Conservation (phyloP, 75 land plant genomes). For the Pinus tabuliformis region DNA sequence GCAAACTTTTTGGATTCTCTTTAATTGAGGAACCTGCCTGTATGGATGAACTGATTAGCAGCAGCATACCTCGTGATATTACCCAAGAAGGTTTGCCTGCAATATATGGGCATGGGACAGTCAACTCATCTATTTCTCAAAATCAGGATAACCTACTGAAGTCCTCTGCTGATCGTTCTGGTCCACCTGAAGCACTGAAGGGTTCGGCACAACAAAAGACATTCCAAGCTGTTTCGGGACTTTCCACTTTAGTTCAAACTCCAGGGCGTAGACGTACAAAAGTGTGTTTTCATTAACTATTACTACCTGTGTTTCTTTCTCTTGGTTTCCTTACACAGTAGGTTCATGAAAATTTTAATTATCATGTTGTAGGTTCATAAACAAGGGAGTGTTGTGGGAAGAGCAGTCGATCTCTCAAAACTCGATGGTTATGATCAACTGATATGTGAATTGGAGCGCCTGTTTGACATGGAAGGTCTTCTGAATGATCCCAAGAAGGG, state of each 20-base stretch:
- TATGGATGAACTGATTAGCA: constrained; percentile 6
- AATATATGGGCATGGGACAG: not conserved
- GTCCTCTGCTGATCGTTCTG: not conserved
- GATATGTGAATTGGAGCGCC: constrained; percentile 49
- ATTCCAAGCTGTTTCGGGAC: constrained; percentile 10
- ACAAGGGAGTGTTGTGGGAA: constrained; percentile 70
- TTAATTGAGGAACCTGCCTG: constrained; percentile 28
- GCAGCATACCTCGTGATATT: constrained; percentile 1
- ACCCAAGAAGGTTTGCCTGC: constrained; percentile 6
- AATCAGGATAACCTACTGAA: not conserved
- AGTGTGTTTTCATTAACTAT: constrained; percentile 17
- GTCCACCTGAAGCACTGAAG: constrained; percentile 6
- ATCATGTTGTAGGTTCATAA: constrained; percentile 58
- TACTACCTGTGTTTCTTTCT: not conserved
- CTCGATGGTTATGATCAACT: constrained; percentile 65
- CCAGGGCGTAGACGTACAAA: constrained; percentile 47
- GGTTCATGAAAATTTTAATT: not conserved
- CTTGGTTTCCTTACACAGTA: not conserved
- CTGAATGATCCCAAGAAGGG: constrained; percentile 56
- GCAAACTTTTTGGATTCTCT: constrained; percentile 62
- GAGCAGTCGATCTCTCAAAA: constrained; percentile 79
- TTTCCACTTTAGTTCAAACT: constrained; percentile 12
- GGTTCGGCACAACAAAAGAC: not conserved
- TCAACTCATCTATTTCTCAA: not conserved
- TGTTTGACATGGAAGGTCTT: constrained; percentile 76